These are phyloP conservation scores for Anisodus acutangulus DNA, from an alignment of 257 asterid species.

Conservation along the genomic window DNA sequence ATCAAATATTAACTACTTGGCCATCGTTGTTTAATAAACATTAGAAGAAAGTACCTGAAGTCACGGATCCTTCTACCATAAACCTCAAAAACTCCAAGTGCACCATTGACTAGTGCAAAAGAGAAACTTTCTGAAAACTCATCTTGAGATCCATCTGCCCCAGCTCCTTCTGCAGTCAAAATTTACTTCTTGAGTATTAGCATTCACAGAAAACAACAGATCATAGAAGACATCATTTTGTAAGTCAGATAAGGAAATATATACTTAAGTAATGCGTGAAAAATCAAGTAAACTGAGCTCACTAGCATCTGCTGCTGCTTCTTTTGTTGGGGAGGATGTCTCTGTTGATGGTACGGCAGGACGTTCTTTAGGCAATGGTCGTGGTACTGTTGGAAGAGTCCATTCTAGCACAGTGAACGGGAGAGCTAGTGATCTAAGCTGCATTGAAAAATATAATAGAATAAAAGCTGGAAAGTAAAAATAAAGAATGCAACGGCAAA, in stretches of 20 bases:
- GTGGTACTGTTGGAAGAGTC: conserved; percentile 98
- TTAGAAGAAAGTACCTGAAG: conserved; percentile 61
- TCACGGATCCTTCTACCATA: conserved; percentile 98
- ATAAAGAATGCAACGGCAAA: conserved; percentile 20
- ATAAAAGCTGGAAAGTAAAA: neutral
- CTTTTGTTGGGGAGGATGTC: conserved; percentile 58
- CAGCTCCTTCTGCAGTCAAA: conserved; percentile 68
- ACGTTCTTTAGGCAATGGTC: conserved; percentile 66
- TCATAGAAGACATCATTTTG: neutral
- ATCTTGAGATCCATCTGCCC: conserved; percentile 77
- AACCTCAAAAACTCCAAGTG: conserved; percentile 99
- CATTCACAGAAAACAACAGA: neutral
- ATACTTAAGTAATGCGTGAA: conserved; percentile 32
- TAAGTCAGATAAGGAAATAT: conserved; percentile 29
- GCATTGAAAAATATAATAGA: conserved; percentile 47
- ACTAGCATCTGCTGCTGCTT: conserved; percentile 65
- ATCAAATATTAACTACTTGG: neutral
- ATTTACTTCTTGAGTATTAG: neutral
- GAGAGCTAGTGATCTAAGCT: conserved; percentile 98
- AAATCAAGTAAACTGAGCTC: conserved; percentile 39
- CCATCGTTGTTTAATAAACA: conserved; percentile 2
- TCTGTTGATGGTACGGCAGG: conserved; percentile 48
- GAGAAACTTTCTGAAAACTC: conserved; percentile 97
- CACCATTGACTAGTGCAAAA: conserved; percentile 96
- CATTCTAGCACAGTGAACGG: conserved; percentile 99